Conservation (phyloP, 345 rosid species). For the Eucalyptus polyanthemos region DNA sequence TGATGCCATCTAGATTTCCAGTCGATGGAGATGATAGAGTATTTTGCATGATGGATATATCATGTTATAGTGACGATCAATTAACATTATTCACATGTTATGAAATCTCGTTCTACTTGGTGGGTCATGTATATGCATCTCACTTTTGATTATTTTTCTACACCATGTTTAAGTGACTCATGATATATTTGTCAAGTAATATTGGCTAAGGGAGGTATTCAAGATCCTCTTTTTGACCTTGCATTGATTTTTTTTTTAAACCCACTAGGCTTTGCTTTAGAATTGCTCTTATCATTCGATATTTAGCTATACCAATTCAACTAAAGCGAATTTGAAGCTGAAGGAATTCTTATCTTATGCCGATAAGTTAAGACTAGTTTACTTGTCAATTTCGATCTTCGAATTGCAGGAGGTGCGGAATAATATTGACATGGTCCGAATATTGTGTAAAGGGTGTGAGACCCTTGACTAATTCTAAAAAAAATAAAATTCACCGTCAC, state of each 20-base stretch:
- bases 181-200: rapidly evolving
- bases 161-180: rapidly evolving
- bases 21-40: not conserved
- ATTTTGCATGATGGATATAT: not conserved
- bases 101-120: rapidly evolving
- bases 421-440: not conserved
- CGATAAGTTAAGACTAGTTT: not conserved
- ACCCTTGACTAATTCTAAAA: not conserved
- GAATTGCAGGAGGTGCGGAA: rapidly evolving
- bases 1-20: not conserved
- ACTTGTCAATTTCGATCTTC: not conserved
- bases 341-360: not conserved
- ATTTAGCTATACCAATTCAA: not conserved
- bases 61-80: not conserved
- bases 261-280: not conserved
- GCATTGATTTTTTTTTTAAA: not conserved
- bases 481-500: rapidly evolving
- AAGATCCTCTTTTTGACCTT: not conserved
- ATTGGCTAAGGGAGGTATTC: not conserved
- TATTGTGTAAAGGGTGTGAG: not conserved
- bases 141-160: not conserved
- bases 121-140: not conserved
- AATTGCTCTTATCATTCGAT: not conserved
- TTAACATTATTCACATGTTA: not conserved
- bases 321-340: not conserved